These are phyloP conservation scores for Neonectria magnoliae DNA, from an alignment of 2,329 filamentous ascomycete genomes.

Conservation along the genomic window DNA sequence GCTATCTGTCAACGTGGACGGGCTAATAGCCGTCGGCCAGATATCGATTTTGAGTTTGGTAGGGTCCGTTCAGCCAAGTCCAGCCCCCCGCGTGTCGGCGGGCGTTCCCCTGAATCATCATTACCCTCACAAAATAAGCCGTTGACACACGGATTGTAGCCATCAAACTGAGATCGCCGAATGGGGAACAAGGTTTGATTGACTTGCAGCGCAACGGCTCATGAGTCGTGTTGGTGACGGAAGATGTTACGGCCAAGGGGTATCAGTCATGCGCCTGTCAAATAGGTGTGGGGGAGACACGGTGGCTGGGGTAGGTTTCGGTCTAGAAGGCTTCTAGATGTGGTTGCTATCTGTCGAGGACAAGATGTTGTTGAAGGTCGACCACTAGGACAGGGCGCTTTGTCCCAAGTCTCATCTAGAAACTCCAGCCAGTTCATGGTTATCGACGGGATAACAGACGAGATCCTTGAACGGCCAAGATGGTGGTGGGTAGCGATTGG, in stretches of 20 bases:
- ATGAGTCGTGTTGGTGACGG: conserved; percentile 20
- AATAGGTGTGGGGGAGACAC: conserved; percentile 1
- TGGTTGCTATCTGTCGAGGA: neutral
- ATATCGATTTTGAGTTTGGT: conserved; percentile 15
- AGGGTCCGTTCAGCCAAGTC: conserved; percentile 12
- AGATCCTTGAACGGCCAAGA: neutral
- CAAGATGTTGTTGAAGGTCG: neutral
- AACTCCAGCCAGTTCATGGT: neutral
- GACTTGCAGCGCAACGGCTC: conserved; percentile 8
- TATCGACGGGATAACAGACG: neutral
- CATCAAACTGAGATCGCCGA: neutral
- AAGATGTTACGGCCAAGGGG: conserved; percentile 1
- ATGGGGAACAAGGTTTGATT: conserved; percentile 19
- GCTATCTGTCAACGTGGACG: neutral
- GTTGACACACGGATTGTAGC: conserved; percentile 11
- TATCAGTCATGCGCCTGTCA: neutral
- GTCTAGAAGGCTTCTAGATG: conserved; percentile 32
- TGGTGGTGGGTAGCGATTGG: neutral
- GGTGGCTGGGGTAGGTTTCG: conserved; percentile 12
- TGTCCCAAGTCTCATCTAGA: neutral
- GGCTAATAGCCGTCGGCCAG: neutral
- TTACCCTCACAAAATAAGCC: neutral
- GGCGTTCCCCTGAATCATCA: neutral
- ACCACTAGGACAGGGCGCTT: neutral
- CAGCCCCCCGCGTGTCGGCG: conserved; percentile 2